Conservation (phyloP, 1,284 basidiomycete genomes). For the Ganoderma leucocontextum region DNA sequence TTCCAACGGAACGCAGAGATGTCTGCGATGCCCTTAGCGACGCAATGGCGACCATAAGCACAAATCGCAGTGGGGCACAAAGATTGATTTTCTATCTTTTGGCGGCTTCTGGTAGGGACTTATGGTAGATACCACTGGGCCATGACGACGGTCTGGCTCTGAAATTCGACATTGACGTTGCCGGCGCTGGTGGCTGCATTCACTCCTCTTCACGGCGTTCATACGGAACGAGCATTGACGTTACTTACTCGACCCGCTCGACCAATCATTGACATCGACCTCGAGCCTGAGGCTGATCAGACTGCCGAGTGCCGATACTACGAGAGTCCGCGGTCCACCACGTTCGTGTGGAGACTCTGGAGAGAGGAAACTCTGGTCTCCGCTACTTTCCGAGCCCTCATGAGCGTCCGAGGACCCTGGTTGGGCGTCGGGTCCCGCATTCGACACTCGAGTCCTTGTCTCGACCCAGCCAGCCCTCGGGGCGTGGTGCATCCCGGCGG, state of each 20-base stretch:
- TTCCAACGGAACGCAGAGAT: not conserved
- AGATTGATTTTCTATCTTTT: not conserved
- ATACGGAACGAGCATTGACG: constrained; percentile 1
- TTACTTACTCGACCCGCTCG: not conserved
- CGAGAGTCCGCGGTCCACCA: not conserved
- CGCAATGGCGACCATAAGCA: not conserved
- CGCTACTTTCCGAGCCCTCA: not conserved
- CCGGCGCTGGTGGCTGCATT: not conserved
- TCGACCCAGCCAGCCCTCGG: not conserved
- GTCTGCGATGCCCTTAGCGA: not conserved
- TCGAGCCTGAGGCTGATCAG: not conserved
- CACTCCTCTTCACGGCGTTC: not conserved
- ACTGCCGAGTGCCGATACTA: not conserved
- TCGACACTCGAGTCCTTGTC: constrained; percentile 2
- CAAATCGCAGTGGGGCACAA: not conserved
- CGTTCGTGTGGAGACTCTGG: not conserved
- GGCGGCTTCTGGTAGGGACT: too few species aligned
- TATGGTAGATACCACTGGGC: not conserved
- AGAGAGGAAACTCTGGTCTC: not conserved
- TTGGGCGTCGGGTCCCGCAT: not conserved
- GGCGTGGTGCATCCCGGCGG: not conserved
- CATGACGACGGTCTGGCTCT: not conserved
- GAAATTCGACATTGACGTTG: not conserved
- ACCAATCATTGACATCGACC: not conserved
- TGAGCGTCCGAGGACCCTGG: not conserved